These are phyloP conservation scores for Annona squamosa DNA, from an alignment of 164 flowering plant genomes.

Conservation along the genomic window DNA sequence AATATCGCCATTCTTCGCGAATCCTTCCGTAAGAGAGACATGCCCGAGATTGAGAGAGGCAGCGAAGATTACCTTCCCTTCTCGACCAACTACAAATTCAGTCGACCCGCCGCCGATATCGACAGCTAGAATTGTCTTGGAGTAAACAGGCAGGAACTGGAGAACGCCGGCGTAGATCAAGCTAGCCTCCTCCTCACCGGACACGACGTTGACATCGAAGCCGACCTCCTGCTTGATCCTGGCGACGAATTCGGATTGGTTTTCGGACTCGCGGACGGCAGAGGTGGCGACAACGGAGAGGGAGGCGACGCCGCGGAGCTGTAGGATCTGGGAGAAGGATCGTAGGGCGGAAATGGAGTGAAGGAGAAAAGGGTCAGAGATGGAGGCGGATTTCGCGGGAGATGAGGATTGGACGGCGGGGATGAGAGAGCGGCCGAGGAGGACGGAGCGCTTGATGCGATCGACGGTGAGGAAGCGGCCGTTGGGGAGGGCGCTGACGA, in stretches of 20 bases:
- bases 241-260: conserved; percentile 29
- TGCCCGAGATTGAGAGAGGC: conserved; percentile 59
- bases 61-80: conserved; percentile 37
- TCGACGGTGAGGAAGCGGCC: conserved; percentile 45
- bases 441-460: conserved; percentile 44
- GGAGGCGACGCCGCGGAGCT: conserved; percentile 18
- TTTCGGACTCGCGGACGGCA: conserved; percentile 49
- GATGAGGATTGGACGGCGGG: conserved; percentile 1
- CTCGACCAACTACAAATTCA: conserved; percentile 43
- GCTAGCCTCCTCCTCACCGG: conserved; percentile 62
- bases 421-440: conserved; percentile 36
- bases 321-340: conserved; percentile 27
- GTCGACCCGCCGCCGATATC: conserved; percentile 81
- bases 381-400: conserved; percentile 3
- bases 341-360: conserved; percentile 38
- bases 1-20: conserved; percentile 26
- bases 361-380: conserved; percentile 27
- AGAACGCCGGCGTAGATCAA: conserved; percentile 48
- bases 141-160: conserved; percentile 42
- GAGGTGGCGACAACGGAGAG: conserved; percentile 51
- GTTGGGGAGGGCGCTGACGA: conserved; percentile 40
- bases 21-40: conserved; percentile 44
- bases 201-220: conserved; percentile 30
- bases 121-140: conserved; percentile 31
- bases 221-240: conserved; percentile 25